Evolutionary conservation across 371 early-diverging fungal genomes (phyloP).

Genomic region (Zopfochytrium polystomum): DNA sequence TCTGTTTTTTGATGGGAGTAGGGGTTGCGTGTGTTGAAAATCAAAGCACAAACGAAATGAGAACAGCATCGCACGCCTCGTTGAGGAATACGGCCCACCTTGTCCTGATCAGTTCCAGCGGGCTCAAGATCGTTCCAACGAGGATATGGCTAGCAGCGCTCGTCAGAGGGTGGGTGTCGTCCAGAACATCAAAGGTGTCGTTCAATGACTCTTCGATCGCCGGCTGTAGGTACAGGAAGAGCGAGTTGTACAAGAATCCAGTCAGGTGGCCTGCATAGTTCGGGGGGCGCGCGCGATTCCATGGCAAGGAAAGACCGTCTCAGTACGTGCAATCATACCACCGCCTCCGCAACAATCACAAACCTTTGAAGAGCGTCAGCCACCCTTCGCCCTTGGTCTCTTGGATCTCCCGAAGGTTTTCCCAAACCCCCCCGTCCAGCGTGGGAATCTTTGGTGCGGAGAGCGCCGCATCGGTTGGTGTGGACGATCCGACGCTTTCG

Average conservation of each 20-base stretch:
- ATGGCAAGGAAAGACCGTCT: too few species aligned
- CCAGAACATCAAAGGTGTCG: constrained; percentile 47
- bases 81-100: too few species aligned
- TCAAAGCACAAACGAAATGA: too few species aligned
- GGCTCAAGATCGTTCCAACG: constrained; percentile 39
- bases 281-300: not conserved
- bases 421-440: constrained; percentile 36
- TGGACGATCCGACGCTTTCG: constrained; percentile 20
- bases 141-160: constrained; percentile 28
- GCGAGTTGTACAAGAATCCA: constrained; percentile 23
- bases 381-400: constrained; percentile 35
- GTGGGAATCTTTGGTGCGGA: constrained; percentile 10
- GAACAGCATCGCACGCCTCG: too few species aligned
- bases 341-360: not conserved
- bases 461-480: not conserved
- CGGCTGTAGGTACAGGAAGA: constrained; percentile 37
- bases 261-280: constrained; percentile 41
- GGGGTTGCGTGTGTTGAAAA: too few species aligned
- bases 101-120: constrained; percentile 44
- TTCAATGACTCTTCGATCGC: constrained; percentile 44
- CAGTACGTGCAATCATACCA: too few species aligned
- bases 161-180: constrained; percentile 45
- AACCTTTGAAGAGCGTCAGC: constrained; percentile 39
- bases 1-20: too few species aligned
- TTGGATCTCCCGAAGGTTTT: constrained; percentile 32